phyloP scores from a whole-genome alignment of 2,329 filamentous ascomycete genomes.

The Hymenoscyphus albidus region DNA sequence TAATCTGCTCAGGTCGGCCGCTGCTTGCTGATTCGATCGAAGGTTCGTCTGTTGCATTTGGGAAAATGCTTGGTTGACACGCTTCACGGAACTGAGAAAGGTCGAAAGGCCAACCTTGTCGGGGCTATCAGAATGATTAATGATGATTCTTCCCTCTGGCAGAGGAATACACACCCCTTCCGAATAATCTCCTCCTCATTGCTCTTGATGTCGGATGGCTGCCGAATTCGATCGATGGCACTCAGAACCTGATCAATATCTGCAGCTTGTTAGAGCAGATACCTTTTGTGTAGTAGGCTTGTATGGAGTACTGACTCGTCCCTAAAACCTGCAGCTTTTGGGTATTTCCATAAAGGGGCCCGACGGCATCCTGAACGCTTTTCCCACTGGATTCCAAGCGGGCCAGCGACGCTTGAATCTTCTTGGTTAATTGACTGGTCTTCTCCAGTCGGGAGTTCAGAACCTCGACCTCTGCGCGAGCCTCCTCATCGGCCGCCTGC shows the following conservation, averaged over 20 bases:
- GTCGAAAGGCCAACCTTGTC: slow-evolving; percentile 75
- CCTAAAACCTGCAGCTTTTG: slow-evolving; percentile 83
- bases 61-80: slow-evolving; percentile 76
- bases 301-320: slow-evolving; percentile 53
- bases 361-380: slow-evolving; percentile 86
- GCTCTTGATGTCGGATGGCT: slow-evolving; percentile 89
- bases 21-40: slow-evolving; percentile 84
- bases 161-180: slow-evolving; percentile 52
- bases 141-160: slow-evolving; percentile 6
- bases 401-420: slow-evolving; percentile 83
- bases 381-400: slow-evolving; percentile 84
- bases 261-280: slow-evolving; percentile 35
- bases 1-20: slow-evolving; percentile 72
- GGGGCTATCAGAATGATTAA: slow-evolving; percentile 49
- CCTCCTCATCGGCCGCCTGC: slow-evolving; percentile 55
- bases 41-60: slow-evolving; percentile 90
- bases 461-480: slow-evolving; percentile 66
- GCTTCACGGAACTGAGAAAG: slow-evolving; percentile 86
- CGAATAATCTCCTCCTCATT: slow-evolving; percentile 90
- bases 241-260: slow-evolving; percentile 82
- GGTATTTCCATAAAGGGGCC: slow-evolving; percentile 89
- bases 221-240: slow-evolving; percentile 82
- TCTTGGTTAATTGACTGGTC: slow-evolving; percentile 88
- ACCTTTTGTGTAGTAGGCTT: not conserved
- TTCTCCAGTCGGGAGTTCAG: slow-evolving; percentile 77